Conservation (phyloP, 2,329 filamentous ascomycete species). For the Phialophora macrospora region DNA sequence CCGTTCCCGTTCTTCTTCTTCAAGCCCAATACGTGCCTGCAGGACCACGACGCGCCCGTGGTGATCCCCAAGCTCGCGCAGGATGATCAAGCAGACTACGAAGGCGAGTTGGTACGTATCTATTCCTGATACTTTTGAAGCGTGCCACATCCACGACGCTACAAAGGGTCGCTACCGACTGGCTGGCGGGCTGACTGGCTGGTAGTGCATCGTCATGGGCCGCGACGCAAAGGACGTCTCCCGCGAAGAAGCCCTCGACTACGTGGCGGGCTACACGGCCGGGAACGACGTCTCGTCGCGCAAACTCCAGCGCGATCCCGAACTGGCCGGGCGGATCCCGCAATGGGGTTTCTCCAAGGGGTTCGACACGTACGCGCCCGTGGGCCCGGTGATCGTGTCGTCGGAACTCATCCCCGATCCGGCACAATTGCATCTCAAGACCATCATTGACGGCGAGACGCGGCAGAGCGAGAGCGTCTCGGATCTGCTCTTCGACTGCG, state of each 20-base stretch:
- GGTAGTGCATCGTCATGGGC: conserved; percentile 42
- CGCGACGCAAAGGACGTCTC: conserved; percentile 47
- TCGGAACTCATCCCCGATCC: conserved; percentile 42
- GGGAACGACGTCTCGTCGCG: conserved; percentile 50
- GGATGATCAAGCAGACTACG: conserved; percentile 50
- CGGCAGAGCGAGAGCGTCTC: conserved; percentile 46
- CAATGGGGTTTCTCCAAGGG: conserved; percentile 52
- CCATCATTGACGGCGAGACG: conserved; percentile 46
- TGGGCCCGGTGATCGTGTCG: conserved; percentile 47
- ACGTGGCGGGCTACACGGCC: conserved; percentile 49
- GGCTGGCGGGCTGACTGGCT: too few relatives aligned
- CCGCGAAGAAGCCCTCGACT: conserved; percentile 45
- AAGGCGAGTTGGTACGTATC: conserved; percentile 46
- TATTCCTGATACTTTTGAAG: too few relatives aligned
- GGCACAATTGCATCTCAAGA: conserved; percentile 42
- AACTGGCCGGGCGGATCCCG: conserved; percentile 31
- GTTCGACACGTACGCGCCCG: conserved; percentile 51
- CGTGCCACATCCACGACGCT: too few relatives aligned
- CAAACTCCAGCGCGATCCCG: conserved; percentile 47
- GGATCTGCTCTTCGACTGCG: conserved; percentile 48
- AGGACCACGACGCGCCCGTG: conserved; percentile 42
- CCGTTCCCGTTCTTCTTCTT: conserved; percentile 47
- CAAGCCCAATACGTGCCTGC: conserved; percentile 48
- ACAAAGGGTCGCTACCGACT: too few relatives aligned
- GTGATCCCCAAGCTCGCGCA: conserved; percentile 45